These are phyloP conservation scores for Ceratocystis ficicola DNA, from an alignment of 2,329 filamentous ascomycete genomes.

Conservation along the genomic window DNA sequence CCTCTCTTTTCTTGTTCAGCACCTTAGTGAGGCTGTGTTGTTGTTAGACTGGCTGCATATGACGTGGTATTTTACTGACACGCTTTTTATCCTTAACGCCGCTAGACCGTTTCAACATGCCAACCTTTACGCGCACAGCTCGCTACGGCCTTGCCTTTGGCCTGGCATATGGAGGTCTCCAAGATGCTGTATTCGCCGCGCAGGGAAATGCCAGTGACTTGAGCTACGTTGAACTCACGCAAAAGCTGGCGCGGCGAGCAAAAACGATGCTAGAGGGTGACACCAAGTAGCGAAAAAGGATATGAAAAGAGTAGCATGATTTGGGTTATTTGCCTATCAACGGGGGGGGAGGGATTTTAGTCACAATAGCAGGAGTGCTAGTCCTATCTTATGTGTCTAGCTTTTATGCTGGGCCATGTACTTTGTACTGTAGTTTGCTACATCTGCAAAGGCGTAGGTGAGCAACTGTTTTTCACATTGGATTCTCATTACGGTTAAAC, in stretches of 20 bases:
- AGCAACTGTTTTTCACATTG: no score
- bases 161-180: constrained; percentile 63
- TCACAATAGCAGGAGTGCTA: no score
- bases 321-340: no score
- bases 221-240: constrained; percentile 51
- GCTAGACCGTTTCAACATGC: constrained; percentile 65
- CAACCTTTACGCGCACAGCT: constrained; percentile 64
- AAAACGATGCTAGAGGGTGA: background rate
- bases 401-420: no score
- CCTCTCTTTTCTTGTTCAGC: background rate
- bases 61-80: background rate
- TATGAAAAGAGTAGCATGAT: background rate
- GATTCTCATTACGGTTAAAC: no score
- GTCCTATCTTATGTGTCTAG: no score
- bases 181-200: constrained; percentile 59
- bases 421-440: no score
- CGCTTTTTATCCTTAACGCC: background rate
- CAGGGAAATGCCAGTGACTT: constrained; percentile 52
- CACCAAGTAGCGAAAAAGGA: background rate
- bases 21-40: no score
- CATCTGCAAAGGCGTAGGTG: no score
- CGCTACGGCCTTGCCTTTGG: constrained; percentile 69
- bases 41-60: background rate
- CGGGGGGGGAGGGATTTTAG: no score
- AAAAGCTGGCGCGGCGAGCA: background rate